Evolutionary conservation across 1,284 basidiomycete genomes (phyloP).

Genomic region (Moniliella sp.): DNA sequence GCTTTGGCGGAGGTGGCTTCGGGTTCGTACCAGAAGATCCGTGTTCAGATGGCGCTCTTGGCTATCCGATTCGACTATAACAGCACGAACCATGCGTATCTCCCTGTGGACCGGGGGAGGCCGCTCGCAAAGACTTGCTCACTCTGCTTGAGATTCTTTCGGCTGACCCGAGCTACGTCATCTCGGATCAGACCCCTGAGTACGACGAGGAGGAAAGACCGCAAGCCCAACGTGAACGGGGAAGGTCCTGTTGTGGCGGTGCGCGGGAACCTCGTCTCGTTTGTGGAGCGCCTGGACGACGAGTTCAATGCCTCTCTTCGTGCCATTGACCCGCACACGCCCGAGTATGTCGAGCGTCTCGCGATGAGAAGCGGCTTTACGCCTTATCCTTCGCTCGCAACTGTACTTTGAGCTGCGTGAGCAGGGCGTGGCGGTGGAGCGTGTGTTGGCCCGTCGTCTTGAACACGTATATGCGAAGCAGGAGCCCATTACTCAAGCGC

Average conservation of each 20-base stretch:
- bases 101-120: constrained; percentile 75
- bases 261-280: constrained; percentile 36
- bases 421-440: constrained; percentile 26
- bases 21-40: constrained; percentile 66
- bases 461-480: constrained; percentile 95
- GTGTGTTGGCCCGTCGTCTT: constrained; percentile 77
- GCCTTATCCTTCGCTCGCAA: constrained; percentile 71
- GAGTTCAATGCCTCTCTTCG: constrained; percentile 95
- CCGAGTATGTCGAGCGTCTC: constrained; percentile 79
- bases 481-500: constrained; percentile 70
- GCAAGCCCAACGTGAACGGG: constrained; percentile 45
- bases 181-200: constrained; percentile 62
- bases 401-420: constrained; percentile 46
- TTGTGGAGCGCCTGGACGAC: constrained; percentile 86
- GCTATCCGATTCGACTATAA: constrained; percentile 95
- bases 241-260: constrained; percentile 23
- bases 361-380: constrained; percentile 82
- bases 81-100: constrained; percentile 58
- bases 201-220: constrained; percentile 81
- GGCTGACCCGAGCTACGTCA: constrained; percentile 50
- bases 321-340: constrained; percentile 93
- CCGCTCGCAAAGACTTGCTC: constrained; percentile 69
- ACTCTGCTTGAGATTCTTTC: constrained; percentile 59
- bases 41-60: constrained; percentile 75
- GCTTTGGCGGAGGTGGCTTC: constrained; percentile 63